phyloP scores from a whole-genome alignment of 768 basidiomycete species.

The Leccinum truebloodii region DNA sequence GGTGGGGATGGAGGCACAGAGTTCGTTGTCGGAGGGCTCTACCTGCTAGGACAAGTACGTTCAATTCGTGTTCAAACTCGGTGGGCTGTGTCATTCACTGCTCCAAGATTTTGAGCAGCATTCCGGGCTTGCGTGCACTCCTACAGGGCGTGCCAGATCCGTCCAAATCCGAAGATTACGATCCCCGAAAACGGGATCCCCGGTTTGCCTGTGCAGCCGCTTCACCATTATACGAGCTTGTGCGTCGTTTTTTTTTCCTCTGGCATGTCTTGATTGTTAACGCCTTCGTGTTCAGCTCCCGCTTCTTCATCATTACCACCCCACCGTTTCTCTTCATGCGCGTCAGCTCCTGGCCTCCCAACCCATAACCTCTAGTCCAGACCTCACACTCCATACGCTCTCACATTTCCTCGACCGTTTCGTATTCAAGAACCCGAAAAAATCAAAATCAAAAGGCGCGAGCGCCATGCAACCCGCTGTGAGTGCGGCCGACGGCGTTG shows the following conservation, averaged over 20 bases:
- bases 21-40: slow-evolving; percentile 87
- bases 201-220: slow-evolving; percentile 78
- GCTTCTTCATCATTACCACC: slow-evolving; percentile 86
- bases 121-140: slow-evolving; percentile 47
- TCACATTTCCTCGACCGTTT: slow-evolving; percentile 96
- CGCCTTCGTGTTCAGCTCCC: slow-evolving; percentile 53
- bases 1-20: slow-evolving; percentile 77
- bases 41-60: slow-evolving; percentile 82
- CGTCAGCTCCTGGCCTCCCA: slow-evolving; percentile 73
- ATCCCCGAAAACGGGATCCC: slow-evolving; percentile 89
- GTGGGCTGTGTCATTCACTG: neutral
- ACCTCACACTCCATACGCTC: slow-evolving; percentile 90
- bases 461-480: slow-evolving; percentile 97
- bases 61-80: neutral
- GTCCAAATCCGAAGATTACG: slow-evolving; percentile 53
- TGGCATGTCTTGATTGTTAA: neutral
- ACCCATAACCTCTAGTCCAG: slow-evolving; percentile 78
- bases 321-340: slow-evolving; percentile 83
- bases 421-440: slow-evolving; percentile 96
- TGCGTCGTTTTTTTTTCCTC: slow-evolving; percentile 29
- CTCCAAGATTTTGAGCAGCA: slow-evolving; percentile 50
- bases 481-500: slow-evolving; percentile 55
- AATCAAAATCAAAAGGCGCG: slow-evolving; percentile 65
- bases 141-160: slow-evolving; percentile 37
- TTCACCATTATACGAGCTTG: slow-evolving; percentile 88